These are phyloP conservation scores for Dioscorea zingiberensis DNA, from an alignment of 106 monocot genomes.

Conservation along the genomic window DNA sequence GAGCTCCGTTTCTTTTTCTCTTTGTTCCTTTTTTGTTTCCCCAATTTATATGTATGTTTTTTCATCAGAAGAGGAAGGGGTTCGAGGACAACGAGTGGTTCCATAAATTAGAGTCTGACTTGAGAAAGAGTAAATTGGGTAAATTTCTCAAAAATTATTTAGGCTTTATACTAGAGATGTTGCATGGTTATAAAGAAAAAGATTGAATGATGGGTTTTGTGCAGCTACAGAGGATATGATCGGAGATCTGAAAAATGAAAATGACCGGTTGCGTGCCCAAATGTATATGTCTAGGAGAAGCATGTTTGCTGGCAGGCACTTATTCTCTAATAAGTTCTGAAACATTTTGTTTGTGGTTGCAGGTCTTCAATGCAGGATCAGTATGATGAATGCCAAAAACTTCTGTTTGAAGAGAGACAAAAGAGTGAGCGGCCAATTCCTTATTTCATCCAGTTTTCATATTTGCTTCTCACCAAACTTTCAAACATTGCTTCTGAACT, in stretches of 20 bases:
- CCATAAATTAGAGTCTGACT: slow-evolving; percentile 8
- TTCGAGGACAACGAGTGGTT: slow-evolving; percentile 17
- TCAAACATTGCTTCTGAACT: too few relatives aligned
- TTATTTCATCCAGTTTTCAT: neutral
- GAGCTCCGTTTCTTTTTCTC: neutral
- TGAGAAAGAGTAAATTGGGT: slow-evolving; percentile 22
- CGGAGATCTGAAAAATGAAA: slow-evolving; percentile 32
- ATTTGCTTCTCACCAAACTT: too few relatives aligned
- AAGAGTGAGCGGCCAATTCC: slow-evolving; percentile 25
- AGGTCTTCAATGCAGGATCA: slow-evolving; percentile 31
- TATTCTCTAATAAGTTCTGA: neutral
- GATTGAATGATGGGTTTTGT: neutral
- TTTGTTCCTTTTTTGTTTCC: neutral
- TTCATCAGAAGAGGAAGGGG: slow-evolving; percentile 34
- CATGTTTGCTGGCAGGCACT: neutral
- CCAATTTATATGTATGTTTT: too few relatives aligned
- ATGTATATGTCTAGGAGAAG: slow-evolving; percentile 20
- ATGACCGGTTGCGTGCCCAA: slow-evolving; percentile 17
- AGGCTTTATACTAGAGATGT: neutral
- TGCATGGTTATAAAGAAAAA: neutral
- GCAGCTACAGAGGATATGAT: slow-evolving; percentile 29
- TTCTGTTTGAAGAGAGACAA: slow-evolving; percentile 29
- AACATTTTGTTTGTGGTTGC: slow-evolving; percentile 3
- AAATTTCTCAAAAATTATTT: neutral
- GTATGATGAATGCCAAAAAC: slow-evolving; percentile 18